Base-by-base conservation (phyloP, 2,329 filamentous ascomycete genomes). In the Phialophora macrospora region DNA sequence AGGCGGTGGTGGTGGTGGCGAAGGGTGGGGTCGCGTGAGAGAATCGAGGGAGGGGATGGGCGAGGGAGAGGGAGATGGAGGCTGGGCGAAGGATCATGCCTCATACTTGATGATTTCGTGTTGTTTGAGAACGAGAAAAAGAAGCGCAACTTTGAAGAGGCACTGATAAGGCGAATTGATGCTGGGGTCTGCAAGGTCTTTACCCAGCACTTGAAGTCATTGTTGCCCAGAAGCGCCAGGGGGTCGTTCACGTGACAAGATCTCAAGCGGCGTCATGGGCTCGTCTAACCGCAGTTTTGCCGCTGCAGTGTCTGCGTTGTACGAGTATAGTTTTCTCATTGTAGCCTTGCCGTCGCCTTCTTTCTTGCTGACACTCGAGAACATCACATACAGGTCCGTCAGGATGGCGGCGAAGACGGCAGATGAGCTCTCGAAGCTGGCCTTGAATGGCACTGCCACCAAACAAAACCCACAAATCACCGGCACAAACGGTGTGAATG, bases 401-500 rank as follows among this genome's bases (percentile, higher is more conserved):
- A 67, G 12, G 20, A 72, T 72, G 71, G 70, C 71, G 48, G 68
- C 71, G 8, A 71, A 71, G 56, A 67, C 70, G 49, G 70, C 68
- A 59, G 71, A 72, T 49, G 66, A 71, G 65, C 70, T 72, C 51
- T 71, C 70, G 12, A 70, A 72, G 68, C 70, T 72, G 64, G 67
- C 67, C n/a, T 57, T 72, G 56, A 75, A 75, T 65, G 76, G 76
- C 56, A 75, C 75, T 60, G 72, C 74, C 59, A 72, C 75, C 55
- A 68, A 72, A 63, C 26, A 62, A 22, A 69, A 66, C 56, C 38
- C 69, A 32, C 67, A 67, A 51, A 57, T 44, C 41, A 66, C 68
- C 32, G 72, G 76, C 62, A 72, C 73, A 58, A 74, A 72, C 60
- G 72, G 74, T 59, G 79, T 77, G 66, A 75, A 80, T 66, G 80